These are phyloP conservation scores for Camellia sinensis DNA, from an alignment of 148 eudicot genomes.

Conservation along the genomic window DNA sequence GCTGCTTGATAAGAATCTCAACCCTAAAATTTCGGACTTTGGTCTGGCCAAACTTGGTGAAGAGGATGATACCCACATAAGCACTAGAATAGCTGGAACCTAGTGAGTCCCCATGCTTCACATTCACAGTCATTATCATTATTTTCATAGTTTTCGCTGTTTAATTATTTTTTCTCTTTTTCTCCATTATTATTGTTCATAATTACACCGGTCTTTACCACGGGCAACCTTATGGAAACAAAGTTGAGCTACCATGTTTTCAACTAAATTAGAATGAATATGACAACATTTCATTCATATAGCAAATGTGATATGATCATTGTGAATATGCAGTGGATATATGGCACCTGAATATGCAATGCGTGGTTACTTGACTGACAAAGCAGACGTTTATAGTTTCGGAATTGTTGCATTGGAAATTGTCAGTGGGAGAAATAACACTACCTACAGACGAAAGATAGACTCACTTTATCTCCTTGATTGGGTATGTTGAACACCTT, in stretches of 20 bases:
- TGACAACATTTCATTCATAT: neutral
- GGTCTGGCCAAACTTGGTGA: slow-evolving; percentile 51
- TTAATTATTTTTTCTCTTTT: neutral
- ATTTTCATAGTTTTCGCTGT: neutral
- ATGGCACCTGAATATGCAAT: slow-evolving; percentile 59
- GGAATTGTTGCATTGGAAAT: slow-evolving; percentile 38
- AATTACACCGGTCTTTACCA: neutral
- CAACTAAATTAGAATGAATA: neutral
- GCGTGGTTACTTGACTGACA: slow-evolving; percentile 40
- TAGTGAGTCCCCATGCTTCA: slow-evolving; percentile 24
- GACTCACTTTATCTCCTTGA: slow-evolving; percentile 36
- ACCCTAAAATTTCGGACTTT: slow-evolving; percentile 47
- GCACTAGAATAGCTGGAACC: slow-evolving; percentile 53
- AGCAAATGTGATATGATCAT: neutral
- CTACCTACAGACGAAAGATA: slow-evolving; percentile 23
- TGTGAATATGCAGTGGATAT: slow-evolving; percentile 35
- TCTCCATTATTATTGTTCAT: too few species aligned
- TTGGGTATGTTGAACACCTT: slow-evolving; percentile 25
- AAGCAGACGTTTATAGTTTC: slow-evolving; percentile 47
- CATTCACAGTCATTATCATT: neutral
- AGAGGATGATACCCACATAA: slow-evolving; percentile 48
- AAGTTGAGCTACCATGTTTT: neutral
- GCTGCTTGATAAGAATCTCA: slow-evolving; percentile 48
- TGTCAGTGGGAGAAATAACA: slow-evolving; percentile 29
- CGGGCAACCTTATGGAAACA: neutral